Base-by-base conservation (phyloP, 2,329 filamentous ascomycete genomes). In the Mycogone perniciosa region DNA sequence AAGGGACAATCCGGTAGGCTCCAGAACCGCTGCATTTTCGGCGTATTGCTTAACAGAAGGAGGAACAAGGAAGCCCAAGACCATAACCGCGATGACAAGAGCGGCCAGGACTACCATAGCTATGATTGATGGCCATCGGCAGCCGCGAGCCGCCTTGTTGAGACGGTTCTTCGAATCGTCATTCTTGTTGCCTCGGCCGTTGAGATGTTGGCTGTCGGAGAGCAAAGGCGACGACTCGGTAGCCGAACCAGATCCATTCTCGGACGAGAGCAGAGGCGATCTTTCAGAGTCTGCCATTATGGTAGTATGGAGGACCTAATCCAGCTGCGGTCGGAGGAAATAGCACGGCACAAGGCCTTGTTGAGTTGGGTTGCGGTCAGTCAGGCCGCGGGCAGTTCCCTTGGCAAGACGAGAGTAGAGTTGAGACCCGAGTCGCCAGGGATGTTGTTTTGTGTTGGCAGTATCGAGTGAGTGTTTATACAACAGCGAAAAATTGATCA, bases 11-110 rank as follows among this genome's bases (percentile, higher is more conserved):
- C 85, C 87, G 5, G 86, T 90, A 2, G 93, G 89, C 63, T 91
- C 82, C 57, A 99, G 80, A 13, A 92, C 82, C 27, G 85, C 77
- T 3, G 91, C 89, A 66, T 91, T 77, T 68, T 92, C 86, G 44
- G 87, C 88, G 68, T 99, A 99, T 64, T 89, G 80, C 68, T 95
- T 83, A 8, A 95, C 81, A 6, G 85, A 81, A 11, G 86, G 83
- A 2, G 92, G 91, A 0, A 86, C 81, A 48, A 95, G 79, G 70
- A 96, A 96, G 11, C 84, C 89, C 50, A 92, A 72, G 11, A 86
- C 69, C 52, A 96, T 83, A 59, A 95, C 89, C 30, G 76, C 65
- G 26, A 92, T 60, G 5, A 85, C 75, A 6, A 84, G 61, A 2
- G 80, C 58, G 44, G 79, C 86, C 7, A 97, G 71, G 2, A 86